phyloP scores from a whole-genome alignment of 2,329 filamentous ascomycete species.

The Pseudonectria foliicola region DNA sequence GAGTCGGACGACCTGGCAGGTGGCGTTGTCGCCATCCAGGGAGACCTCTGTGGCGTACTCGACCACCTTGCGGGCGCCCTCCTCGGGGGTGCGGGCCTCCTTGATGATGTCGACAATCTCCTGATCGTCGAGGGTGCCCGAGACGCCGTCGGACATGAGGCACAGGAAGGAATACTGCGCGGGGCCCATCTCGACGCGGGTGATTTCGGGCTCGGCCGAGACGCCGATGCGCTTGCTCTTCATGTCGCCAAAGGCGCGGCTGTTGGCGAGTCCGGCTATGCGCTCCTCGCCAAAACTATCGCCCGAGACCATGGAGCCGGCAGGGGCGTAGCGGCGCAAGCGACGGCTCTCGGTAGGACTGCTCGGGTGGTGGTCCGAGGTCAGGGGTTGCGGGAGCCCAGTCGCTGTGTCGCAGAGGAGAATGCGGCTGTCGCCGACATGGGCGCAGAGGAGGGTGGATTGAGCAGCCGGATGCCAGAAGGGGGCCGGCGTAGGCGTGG shows the following conservation, averaged over 20 bases:
- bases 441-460: constrained; percentile 76
- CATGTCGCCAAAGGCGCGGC: constrained; percentile 89
- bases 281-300: constrained; percentile 98
- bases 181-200: constrained; percentile 67
- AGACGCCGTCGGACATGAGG: constrained; percentile 82
- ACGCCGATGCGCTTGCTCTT: constrained; percentile 87
- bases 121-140: constrained; percentile 78
- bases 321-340: constrained; percentile 71
- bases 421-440: constrained; percentile 89
- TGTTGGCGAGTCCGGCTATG: constrained; percentile 88
- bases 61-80: constrained; percentile 72
- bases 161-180: constrained; percentile 87
- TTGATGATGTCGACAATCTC: constrained; percentile 96
- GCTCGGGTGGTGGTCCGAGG: constrained; percentile 88
- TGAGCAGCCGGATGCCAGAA: constrained; percentile 92
- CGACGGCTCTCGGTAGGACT: constrained; percentile 76
- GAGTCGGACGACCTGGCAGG: constrained; percentile 58
- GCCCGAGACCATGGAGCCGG: constrained; percentile 69
- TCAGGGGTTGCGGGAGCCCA: constrained; percentile 72
- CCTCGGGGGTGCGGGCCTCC: constrained; percentile 83
- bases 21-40: constrained; percentile 59
- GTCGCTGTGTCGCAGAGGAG: constrained; percentile 82
- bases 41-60: constrained; percentile 84
- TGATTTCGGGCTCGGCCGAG: constrained; percentile 85
- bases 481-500: constrained; percentile 81